Evolutionary conservation across 768 basidiomycete genomes (phyloP), one percentile per base, ranked within the genome.

Genomic region (Sporobolomyces roseus): DNA sequence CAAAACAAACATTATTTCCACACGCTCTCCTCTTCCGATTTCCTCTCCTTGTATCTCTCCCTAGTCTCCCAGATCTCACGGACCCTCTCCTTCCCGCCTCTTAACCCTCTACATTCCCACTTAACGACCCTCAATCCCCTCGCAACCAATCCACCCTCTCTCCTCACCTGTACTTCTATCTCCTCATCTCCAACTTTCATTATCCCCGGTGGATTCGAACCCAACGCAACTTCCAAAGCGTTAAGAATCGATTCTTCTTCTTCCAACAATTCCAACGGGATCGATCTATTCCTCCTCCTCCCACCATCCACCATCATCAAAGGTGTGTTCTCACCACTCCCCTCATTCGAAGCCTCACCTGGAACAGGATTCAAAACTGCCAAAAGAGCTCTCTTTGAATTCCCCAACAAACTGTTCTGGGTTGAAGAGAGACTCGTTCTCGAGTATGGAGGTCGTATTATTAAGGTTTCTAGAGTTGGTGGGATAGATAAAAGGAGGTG

Each of bases 221-320:
- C 1, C 3, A 69, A 52, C 12, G 63, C 63, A 0, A 32, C 30
- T 8, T 33, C 49, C 17, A 69, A 32, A 49, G 38, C 33, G 6
- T 25, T 0, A 9, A 69, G 14, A 29, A 65, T 53, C 6, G 14
- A 2, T 43, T 69, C 68, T 33, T 69, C 68, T 38, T 69, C 68
- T n/a, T 69, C 68, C 33, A 69, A 30, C 58, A 61, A 51, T 36
- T 60, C 63, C n/a, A 69, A 50, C 25, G 68, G 46, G 27, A 64
- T 36, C 25, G 43, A 25, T 27, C 56, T 9, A 45, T n/a, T 45
- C 27, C 41, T 58, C 41, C 56, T 58, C 41, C 41, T 45, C 13
- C n/a, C 9, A 12, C 8, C 8, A n/a, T 58, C 56, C 23, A 29
- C 25, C 4, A 45, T 27, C 45, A 41, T 38, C 7, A 17, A 50